Base-by-base conservation (phyloP, 352 stramenopile species). In the Phytophthora kernoviae region DNA sequence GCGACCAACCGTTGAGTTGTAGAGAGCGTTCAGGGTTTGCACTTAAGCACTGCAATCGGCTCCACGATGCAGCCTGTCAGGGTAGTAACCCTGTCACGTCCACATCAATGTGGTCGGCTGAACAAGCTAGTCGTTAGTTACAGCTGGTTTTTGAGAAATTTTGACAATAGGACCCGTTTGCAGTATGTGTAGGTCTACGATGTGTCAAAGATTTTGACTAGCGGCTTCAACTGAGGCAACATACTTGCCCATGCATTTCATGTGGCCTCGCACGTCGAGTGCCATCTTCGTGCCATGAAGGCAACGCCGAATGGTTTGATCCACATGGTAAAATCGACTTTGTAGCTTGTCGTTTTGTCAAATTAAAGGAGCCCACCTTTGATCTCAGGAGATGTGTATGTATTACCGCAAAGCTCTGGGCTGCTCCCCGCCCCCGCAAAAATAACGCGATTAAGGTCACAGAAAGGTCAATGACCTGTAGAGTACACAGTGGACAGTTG, bases 351-450 rank as follows among this genome's bases (percentile, higher is more conserved):
- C n/a, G n/a, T 32, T 60, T 7, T 30, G 24, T 11, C 58, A 41
- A 49, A 62, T 30, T 50, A 66, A 50, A 54, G 50, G 33, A 58
- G 45, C 10, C 37, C 12, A 22, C 17, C 33, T 30, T 30, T 6
- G 24, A 30, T 30, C 24, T 6, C 24, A 30, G 6, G 24, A 3
- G 46, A 63, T 50, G 50, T 64, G 56, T 18, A 49, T 30, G n/a
- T n/a, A 30, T 18, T 27, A 0, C 42, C 4, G 49, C 58, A 66
- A 62, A 66, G 43, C 58, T n/a, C 22, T 14, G 12, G n/a, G 9
- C 34, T 42, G 21, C 32, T 62, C 58, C 58, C 51, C 56, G 39
- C 52, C 11, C 43, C 58, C n/a, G n/a, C n/a, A n/a, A n/a, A n/a
- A n/a, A n/a, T n/a, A n/a, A 18, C 18, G 42, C 58, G 58, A 66